phyloP scores from a whole-genome alignment of 352 stramenopile genomes.

The Phytophthora idaei region DNA sequence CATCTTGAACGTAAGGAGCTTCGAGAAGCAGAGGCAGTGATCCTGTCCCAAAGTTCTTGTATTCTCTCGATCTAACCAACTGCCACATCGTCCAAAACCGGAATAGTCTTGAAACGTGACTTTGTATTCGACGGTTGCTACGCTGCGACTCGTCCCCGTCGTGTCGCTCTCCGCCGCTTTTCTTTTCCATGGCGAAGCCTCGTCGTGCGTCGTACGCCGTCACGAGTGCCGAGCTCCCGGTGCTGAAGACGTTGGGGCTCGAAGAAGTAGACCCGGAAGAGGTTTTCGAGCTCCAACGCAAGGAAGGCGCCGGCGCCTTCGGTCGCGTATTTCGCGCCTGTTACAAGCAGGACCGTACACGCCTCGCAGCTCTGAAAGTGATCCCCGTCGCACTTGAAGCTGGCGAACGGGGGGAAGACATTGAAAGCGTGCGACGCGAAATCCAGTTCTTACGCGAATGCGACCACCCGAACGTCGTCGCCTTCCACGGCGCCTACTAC shows the following conservation, averaged over 20 bases:
- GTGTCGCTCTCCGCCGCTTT: slow-evolving; percentile 33
- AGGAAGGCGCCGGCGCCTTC: slow-evolving; percentile 75
- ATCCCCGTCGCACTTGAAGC: slow-evolving; percentile 71
- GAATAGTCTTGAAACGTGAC: slow-evolving; percentile 9
- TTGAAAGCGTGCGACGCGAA: slow-evolving; percentile 71
- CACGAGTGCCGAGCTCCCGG: slow-evolving; percentile 34
- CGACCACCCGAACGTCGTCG: slow-evolving; percentile 78
- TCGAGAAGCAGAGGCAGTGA: slow-evolving; percentile 6
- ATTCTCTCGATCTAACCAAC: slow-evolving; percentile 2
- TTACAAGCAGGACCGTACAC: slow-evolving; percentile 47
- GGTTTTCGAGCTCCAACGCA: slow-evolving; percentile 73
- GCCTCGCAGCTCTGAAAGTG: slow-evolving; percentile 72
- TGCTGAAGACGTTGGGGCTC: slow-evolving; percentile 62
- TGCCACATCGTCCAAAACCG: slow-evolving; percentile 14
- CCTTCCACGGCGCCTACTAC: slow-evolving; percentile 82
- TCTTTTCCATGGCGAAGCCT: slow-evolving; percentile 73
- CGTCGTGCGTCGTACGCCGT: slow-evolving; percentile 36
- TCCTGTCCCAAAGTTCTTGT: slow-evolving; percentile 21
- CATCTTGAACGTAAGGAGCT: background rate
- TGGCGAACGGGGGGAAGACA: slow-evolving; percentile 66
- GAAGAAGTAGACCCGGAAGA: slow-evolving; percentile 67
- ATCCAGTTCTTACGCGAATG: slow-evolving; percentile 78
- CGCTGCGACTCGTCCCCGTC: slow-evolving; percentile 27
- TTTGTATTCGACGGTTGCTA: slow-evolving; percentile 12
- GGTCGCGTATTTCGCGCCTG: slow-evolving; percentile 71